Base-by-base conservation (phyloP, 1,139 yeast species). In the Hemisphaericaspora subhashii region DNA sequence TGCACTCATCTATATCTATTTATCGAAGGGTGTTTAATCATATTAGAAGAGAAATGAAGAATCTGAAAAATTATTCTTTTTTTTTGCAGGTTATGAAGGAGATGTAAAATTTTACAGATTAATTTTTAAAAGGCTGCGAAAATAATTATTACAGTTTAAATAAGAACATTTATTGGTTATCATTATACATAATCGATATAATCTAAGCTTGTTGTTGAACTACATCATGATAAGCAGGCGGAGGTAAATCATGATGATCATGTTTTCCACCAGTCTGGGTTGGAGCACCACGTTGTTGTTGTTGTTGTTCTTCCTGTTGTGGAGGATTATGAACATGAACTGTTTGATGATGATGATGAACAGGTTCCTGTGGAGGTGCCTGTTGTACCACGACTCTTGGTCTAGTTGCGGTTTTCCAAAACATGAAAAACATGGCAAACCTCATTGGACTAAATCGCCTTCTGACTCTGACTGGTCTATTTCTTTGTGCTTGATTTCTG, bases 1-100 rank as follows among this genome's bases (percentile, higher is more conserved):
- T 5, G 81, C 81, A 60, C 81, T 76, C 73, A 76, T 62, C 35
- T 31, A 40, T 32, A 11, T 26, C 27, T 18, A n/a, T 28, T 10
- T 5, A 6, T 11, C n/a, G 7, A 23, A 23, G 26, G 7, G 10
- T 12, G 15, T n/a, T 12, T 25, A 13, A n/a, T n/a, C n/a, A n/a
- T n/a, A n/a, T n/a, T n/a, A n/a, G n/a, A n/a, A n/a, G n/a, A n/a
- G n/a, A n/a, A n/a, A n/a, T n/a, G n/a, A n/a, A n/a, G n/a, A n/a
- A n/a, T n/a, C n/a, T n/a, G n/a, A n/a, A n/a, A n/a, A n/a, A n/a
- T n/a, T n/a, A n/a, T n/a, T n/a, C n/a, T n/a, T n/a, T n/a, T n/a
- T 17, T 11, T 17, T 18, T 17, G 18, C 31, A 29, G 31, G 23
- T 29, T n/a, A n/a, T n/a, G n/a, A n/a, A n/a, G n/a, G n/a, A n/a